These are phyloP conservation scores for Fusarium subtropicale DNA, from an alignment of 2,329 filamentous ascomycete species.

Conservation along the genomic window DNA sequence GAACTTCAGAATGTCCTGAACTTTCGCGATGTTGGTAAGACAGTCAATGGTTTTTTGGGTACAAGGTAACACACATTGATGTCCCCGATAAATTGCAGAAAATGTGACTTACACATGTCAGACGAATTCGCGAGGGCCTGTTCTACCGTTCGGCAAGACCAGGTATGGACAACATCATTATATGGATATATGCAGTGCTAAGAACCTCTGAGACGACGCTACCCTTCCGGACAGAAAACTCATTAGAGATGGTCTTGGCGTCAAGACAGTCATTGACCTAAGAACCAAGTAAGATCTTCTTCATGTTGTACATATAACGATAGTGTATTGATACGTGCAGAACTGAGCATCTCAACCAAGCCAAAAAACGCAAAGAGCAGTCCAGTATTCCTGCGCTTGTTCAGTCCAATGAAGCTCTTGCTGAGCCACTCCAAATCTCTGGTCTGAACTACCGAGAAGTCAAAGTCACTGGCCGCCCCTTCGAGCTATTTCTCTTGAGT, in stretches of 20 bases:
- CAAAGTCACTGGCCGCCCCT: constrained; percentile 78
- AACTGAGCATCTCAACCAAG: constrained; percentile 78
- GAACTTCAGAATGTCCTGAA: constrained; percentile 66
- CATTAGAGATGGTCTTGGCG: constrained; percentile 69
- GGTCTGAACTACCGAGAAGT: constrained; percentile 73
- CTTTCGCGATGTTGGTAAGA: constrained; percentile 80
- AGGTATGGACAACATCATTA: constrained; percentile 52
- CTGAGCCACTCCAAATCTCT: constrained; percentile 70
- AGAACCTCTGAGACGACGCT: constrained; percentile 71
- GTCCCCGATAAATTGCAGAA: not conserved
- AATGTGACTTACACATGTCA: constrained; percentile 38
- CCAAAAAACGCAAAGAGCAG: constrained; percentile 67
- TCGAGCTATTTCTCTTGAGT: constrained; percentile 75
- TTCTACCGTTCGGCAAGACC: constrained; percentile 76
- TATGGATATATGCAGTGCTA: constrained; percentile 7
- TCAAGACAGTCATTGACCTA: constrained; percentile 82
- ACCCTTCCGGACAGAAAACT: constrained; percentile 70
- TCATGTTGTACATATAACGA: not conserved
- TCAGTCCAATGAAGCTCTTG: constrained; percentile 60
- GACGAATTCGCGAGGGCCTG: constrained; percentile 69
- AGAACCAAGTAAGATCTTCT: constrained; percentile 71
- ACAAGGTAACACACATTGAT: constrained; percentile 58
- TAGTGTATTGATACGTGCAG: constrained; percentile 53
- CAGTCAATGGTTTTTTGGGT: constrained; percentile 70
- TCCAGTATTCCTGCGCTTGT: constrained; percentile 54